Evolutionary conservation across 805 yeast species (phyloP), one percentile per base, ranked within the genome.

Genomic region (Vanderwaltozyma tropicalis): DNA sequence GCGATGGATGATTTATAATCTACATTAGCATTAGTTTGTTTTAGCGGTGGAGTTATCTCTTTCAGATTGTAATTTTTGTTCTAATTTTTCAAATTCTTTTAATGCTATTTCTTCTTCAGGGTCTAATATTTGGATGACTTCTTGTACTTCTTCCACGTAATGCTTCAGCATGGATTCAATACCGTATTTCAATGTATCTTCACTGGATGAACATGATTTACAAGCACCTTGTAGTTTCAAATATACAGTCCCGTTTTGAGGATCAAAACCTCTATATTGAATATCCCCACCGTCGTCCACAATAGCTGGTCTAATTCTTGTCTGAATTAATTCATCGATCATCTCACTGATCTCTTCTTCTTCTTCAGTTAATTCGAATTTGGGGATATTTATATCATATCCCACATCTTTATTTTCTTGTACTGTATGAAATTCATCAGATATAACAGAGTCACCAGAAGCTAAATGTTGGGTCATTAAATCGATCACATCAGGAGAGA

Each of bases 281-380:
- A 92, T 79, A 55, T 92, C 97, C 25, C 99, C 99, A 44, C 99
- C 99, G 53, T 92, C 99, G 53, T 92, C 99, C 64, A 87, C 95
- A 41, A 92, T 87, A 1, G 97, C 96, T 1, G 99, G 99, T 54
- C 96, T 78, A 36, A 92, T 88, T 56, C 96, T 77, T 2, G 98
- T 92, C 43, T 83, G 94, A 40, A 94, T 80, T 40, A 92, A 69
- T 55, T 92, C 97, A 50, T 86, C 83, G 52, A 92, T 86, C 81
- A 88, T 81, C 22, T 83, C 77, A 31, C 86, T 81, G 2, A 86
- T 74, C 61, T 89, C 97, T 38, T 72, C 69, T 41, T 81, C 87
- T 35, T 78, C 84, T 34, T 80, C 94, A 10, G 55, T 49, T 32
- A 59, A 43, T 28, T 55, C 53, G 29, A 57, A 59, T 29, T 58